phyloP scores from a whole-genome alignment of 106 monocot species.

The Acorus calamus region DNA sequence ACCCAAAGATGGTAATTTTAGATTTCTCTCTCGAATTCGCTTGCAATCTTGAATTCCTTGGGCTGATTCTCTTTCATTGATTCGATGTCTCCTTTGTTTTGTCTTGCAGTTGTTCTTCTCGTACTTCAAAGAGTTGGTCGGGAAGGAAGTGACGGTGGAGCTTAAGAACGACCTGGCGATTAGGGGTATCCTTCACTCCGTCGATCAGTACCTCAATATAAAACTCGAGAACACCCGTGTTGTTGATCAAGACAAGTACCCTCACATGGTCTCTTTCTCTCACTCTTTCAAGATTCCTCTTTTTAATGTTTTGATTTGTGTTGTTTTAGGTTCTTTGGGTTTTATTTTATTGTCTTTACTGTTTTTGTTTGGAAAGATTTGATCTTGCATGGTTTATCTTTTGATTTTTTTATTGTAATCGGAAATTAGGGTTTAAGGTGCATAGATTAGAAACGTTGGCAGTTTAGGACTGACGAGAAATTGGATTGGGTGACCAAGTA shows the following conservation, averaged over 20 bases:
- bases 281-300: background rate
- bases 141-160: slow-evolving; percentile 98
- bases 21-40: no score
- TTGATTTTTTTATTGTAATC: no score
- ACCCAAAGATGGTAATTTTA: no score
- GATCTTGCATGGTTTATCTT: no score
- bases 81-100: no score
- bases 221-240: slow-evolving; percentile 96
- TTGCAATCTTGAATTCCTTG: no score
- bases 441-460: no score
- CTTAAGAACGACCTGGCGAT: slow-evolving; percentile 97
- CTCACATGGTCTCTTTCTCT: slow-evolving; percentile 62
- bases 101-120: slow-evolving; percentile 94
- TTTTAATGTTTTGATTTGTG: background rate
- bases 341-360: background rate
- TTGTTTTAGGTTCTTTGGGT: background rate
- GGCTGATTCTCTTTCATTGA: no score
- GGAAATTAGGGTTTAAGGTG: no score
- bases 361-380: no score
- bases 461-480: no score
- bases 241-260: slow-evolving; percentile 93
- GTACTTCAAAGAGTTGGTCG: slow-evolving; percentile 96
- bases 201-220: slow-evolving; percentile 98
- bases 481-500: no score
- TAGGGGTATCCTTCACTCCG: slow-evolving; percentile 80